These are phyloP conservation scores for Russula vinacea DNA, from an alignment of 768 basidiomycete genomes.

Conservation along the genomic window DNA sequence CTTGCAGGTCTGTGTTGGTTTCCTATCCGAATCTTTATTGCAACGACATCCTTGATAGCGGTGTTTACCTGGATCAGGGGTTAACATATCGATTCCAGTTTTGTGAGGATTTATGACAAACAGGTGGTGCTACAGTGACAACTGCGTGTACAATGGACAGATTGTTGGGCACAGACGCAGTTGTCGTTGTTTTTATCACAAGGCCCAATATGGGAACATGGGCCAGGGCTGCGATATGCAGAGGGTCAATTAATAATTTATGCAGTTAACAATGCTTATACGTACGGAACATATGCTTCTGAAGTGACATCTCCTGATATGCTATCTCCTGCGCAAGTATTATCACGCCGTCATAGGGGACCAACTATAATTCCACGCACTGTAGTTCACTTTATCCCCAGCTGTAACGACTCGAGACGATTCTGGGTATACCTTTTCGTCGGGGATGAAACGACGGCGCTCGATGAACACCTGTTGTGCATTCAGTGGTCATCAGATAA, in stretches of 20 bases:
- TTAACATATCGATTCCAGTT: neutral
- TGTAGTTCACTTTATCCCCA: neutral
- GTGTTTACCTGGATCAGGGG: slow-evolving; percentile 44
- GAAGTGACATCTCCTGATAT: fast-evolving
- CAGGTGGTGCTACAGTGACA: slow-evolving; percentile 55
- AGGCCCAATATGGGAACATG: slow-evolving; percentile 56
- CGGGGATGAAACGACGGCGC: slow-evolving; percentile 17
- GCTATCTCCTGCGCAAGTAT: neutral
- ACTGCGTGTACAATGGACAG: slow-evolving; percentile 52
- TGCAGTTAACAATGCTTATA: neutral
- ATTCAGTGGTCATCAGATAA: neutral
- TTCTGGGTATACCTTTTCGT: slow-evolving; percentile 19
- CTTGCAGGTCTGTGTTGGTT: slow-evolving; percentile 34
- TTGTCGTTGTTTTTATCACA: slow-evolving; percentile 41
- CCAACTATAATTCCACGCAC: slow-evolving; percentile 2
- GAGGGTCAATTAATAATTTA: neutral
- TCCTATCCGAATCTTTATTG: slow-evolving; percentile 16
- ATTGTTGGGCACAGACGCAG: slow-evolving; percentile 51
- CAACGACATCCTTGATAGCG: slow-evolving; percentile 58
- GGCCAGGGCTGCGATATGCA: slow-evolving; percentile 37
- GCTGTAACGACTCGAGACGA: neutral
- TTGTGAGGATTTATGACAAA: slow-evolving; percentile 33
- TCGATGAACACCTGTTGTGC: slow-evolving; percentile 16
- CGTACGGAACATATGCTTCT: neutral
- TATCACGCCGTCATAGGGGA: neutral